phyloP scores from a whole-genome alignment of 2,329 filamentous ascomycete genomes.

The Arthroderma sp. region DNA sequence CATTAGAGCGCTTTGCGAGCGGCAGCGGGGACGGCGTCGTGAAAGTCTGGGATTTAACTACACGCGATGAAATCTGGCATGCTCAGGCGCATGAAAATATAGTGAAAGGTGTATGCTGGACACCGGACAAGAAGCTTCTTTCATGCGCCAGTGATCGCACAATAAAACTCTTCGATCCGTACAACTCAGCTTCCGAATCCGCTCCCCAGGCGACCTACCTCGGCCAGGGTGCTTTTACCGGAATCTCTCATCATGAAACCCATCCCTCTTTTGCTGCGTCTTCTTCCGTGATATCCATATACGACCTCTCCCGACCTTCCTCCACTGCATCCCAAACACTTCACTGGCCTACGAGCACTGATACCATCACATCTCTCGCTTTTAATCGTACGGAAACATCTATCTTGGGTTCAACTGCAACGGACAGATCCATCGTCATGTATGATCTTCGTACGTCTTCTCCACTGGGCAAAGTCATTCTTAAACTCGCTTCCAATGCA shows the following conservation, averaged over 20 bases:
- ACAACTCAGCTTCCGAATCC: constrained; percentile 54
- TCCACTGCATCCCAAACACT: constrained; percentile 67
- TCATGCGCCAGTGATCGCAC: constrained; percentile 78
- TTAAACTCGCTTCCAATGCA: constrained; percentile 71
- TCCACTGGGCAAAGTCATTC: constrained; percentile 65
- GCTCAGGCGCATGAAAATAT: constrained; percentile 81
- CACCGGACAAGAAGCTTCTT: constrained; percentile 67
- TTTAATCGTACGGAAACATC: constrained; percentile 95
- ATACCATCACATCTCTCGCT: constrained; percentile 76
- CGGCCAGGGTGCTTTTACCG: constrained; percentile 69
- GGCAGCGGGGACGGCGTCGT: constrained; percentile 85
- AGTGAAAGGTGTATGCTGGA: constrained; percentile 86
- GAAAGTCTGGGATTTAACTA: constrained; percentile 79
- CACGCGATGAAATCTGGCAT: constrained; percentile 60
- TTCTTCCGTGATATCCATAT: constrained; percentile 69
- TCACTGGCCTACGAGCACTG: constrained; percentile 73
- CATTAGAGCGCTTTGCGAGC: constrained; percentile 61
- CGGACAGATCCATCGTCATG: constrained; percentile 73
- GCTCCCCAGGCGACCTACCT: constrained; percentile 76
- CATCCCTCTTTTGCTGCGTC: constrained; percentile 64
- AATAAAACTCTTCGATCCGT: constrained; percentile 85
- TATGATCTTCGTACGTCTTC: constrained; percentile 84
- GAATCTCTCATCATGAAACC: constrained; percentile 68
- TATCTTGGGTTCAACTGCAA: constrained; percentile 70
- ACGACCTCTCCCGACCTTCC: constrained; percentile 70